Evolutionary conservation across 148 eudicot species (phyloP).

Genomic region (Hydrangea macrophylla): DNA sequence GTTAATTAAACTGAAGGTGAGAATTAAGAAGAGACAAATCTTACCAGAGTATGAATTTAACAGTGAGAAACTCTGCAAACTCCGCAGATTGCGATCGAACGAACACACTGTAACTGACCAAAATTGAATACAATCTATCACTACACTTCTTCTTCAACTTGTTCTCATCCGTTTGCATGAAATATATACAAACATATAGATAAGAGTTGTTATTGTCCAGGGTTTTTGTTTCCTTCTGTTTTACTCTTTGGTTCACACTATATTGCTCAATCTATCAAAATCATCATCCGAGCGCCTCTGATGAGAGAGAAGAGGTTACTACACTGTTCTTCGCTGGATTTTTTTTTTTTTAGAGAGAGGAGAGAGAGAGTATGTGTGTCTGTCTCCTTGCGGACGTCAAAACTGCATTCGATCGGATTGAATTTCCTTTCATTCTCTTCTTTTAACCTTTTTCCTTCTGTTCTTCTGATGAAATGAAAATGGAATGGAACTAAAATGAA

Average conservation of each 20-base stretch:
- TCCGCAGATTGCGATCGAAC: constrained; percentile 20
- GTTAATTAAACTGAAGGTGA: background rate
- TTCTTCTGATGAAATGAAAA: constrained; percentile 7
- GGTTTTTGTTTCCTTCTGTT: background rate
- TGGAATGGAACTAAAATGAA: constrained; percentile 11
- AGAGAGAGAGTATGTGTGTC: constrained; percentile 20
- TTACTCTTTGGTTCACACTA: background rate
- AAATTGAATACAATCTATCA: constrained; percentile 5
- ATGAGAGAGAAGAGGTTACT: constrained; percentile 3
- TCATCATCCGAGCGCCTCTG: background rate
- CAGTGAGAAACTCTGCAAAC: constrained; percentile 17
- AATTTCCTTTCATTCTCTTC: constrained; percentile 30
- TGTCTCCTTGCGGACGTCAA: constrained; percentile 84
- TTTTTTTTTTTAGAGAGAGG: constrained; percentile 45
- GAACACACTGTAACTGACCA: constrained; percentile 4
- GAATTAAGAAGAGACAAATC: background rate
- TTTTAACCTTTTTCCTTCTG: constrained; percentile 15
- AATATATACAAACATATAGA: background rate
- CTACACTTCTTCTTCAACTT: background rate
- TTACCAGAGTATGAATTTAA: constrained; percentile 22
- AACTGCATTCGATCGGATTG: constrained; percentile 59
- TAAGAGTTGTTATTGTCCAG: background rate
- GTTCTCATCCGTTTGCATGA: constrained; percentile 6
- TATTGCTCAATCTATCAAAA: background rate
- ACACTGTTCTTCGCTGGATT: constrained; percentile 43